phyloP scores from a whole-genome alignment of 352 stramenopile species.

The Phytophthora fragariae region DNA sequence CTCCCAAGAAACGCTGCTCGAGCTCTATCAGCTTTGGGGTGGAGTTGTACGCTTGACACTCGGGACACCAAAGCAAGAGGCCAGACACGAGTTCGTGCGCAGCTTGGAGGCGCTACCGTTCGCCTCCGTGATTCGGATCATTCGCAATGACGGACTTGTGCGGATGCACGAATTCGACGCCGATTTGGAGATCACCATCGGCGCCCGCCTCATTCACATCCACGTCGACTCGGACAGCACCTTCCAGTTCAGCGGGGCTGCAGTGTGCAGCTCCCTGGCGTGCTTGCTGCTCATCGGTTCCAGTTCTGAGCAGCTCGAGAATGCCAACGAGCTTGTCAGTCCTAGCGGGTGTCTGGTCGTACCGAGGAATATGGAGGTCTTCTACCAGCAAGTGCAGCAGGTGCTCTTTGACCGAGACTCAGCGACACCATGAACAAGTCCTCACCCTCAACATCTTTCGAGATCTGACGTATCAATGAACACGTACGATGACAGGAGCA shows the following conservation, averaged over 20 bases:
- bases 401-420: conserved; percentile 24
- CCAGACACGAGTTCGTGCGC: conserved; percentile 33
- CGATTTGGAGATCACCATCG: conserved; percentile 20
- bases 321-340: conserved; percentile 18
- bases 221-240: conserved; percentile 43
- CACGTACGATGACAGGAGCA: not conserved
- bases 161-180: not conserved
- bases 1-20: conserved; percentile 25
- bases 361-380: conserved; percentile 13
- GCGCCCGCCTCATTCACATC: conserved; percentile 40
- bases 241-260: conserved; percentile 36
- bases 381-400: conserved; percentile 36
- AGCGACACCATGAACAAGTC: not conserved
- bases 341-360: conserved; percentile 2
- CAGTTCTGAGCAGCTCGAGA: conserved; percentile 21
- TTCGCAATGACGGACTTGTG: conserved; percentile 26
- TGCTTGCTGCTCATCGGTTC: conserved; percentile 32
- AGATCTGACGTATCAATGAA: not conserved
- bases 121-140: conserved; percentile 22
- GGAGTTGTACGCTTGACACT: conserved; percentile 40
- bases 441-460: not conserved
- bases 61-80: conserved; percentile 22
- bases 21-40: conserved; percentile 48
- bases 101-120: conserved; percentile 30
- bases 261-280: conserved; percentile 38